These are phyloP conservation scores for Xanthoparmelia taractica DNA, from an alignment of 495 filamentous ascomycete genomes.

Conservation along the genomic window DNA sequence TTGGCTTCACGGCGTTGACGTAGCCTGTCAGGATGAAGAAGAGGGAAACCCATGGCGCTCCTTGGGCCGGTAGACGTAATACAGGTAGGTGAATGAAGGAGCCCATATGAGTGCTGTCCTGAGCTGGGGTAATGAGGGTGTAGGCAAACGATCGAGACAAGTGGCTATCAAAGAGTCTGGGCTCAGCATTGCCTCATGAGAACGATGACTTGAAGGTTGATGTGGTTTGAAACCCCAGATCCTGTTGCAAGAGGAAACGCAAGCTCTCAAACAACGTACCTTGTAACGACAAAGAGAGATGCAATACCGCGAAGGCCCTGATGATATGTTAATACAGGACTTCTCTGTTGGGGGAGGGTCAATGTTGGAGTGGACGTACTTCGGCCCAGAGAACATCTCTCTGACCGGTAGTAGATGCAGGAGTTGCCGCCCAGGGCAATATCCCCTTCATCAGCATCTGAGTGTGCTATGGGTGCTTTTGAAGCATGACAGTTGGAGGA, in stretches of 20 bases:
- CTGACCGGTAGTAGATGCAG: background rate
- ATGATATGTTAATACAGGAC: background rate
- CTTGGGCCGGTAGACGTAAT: conserved; percentile 54
- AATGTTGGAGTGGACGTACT: background rate
- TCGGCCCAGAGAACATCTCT: conserved; percentile 3
- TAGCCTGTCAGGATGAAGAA: conserved; percentile 63
- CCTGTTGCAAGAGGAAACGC: background rate
- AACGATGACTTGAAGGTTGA: background rate
- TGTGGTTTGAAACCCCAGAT: background rate
- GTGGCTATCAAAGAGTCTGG: background rate
- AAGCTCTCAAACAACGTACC: conserved; percentile 42
- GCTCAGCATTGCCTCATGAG: background rate
- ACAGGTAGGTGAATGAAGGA: conserved; percentile 52
- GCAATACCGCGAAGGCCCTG: conserved; percentile 59
- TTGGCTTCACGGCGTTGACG: conserved; percentile 58
- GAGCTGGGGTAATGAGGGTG: conserved; percentile 12
- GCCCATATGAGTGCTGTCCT: conserved; percentile 34
- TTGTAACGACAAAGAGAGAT: conserved; percentile 54
- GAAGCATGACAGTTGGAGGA: background rate
- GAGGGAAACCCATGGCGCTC: conserved; percentile 57
- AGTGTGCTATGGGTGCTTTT: background rate
- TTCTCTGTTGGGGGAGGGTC: background rate
- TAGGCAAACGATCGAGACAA: conserved; percentile 15
- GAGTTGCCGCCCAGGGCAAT: background rate
- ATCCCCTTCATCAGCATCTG: conserved; percentile 1